phyloP scores from a whole-genome alignment of 208 protist genomes.

The Trypanosoma rangeli region DNA sequence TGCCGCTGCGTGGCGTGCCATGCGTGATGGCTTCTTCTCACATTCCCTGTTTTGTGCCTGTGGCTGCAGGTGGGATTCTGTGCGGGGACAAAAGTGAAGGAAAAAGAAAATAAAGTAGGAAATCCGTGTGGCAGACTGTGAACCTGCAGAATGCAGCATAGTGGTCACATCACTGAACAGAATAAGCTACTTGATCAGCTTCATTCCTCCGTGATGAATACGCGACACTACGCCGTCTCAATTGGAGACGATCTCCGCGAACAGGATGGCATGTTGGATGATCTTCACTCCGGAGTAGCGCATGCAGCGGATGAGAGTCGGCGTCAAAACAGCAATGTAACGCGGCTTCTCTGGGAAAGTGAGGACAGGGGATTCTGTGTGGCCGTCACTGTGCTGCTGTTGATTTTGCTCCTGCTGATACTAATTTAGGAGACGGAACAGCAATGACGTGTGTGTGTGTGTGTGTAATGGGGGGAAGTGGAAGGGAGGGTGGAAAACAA shows the following conservation, averaged over 20 bases:
- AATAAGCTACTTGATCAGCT: constrained; percentile 82
- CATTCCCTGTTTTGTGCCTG: not conserved
- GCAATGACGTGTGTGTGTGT: not conserved
- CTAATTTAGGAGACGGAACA: constrained; percentile 31
- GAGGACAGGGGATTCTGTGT: constrained; percentile 74
- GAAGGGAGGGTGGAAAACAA: no score
- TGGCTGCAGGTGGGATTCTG: not conserved
- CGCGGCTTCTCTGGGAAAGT: constrained; percentile 67
- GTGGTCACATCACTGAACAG: constrained; percentile 43
- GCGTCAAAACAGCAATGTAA: constrained; percentile 76
- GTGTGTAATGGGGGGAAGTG: not conserved
- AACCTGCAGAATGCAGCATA: constrained; percentile 8
- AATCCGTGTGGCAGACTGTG: not conserved
- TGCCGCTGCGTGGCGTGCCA: not conserved
- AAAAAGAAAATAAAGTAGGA: constrained; percentile 12
- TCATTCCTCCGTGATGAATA: constrained; percentile 83
- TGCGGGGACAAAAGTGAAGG: not conserved
- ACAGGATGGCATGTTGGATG: constrained; percentile 77
- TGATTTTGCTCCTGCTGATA: constrained; percentile 72
- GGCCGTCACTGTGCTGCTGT: constrained; percentile 54
- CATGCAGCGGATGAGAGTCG: constrained; percentile 68
- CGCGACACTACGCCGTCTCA: constrained; percentile 68
- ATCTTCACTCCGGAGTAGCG: constrained; percentile 54
- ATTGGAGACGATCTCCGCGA: constrained; percentile 74
- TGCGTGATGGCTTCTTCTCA: not conserved